These are phyloP conservation scores for Fusarium sp. DNA, from an alignment of 2,329 filamentous ascomycete species.

Conservation along the genomic window DNA sequence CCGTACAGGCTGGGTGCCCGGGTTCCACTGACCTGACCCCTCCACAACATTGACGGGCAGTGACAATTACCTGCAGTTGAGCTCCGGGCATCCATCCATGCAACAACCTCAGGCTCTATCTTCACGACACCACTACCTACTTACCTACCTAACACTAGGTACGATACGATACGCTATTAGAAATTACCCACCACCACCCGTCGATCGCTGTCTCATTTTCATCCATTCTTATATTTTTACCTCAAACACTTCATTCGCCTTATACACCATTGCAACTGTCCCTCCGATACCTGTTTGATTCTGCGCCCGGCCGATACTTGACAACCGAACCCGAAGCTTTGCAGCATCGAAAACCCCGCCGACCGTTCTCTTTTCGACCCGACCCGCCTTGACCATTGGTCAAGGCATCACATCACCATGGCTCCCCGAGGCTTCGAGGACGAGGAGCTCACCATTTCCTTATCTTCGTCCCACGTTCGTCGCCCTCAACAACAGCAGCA, in stretches of 20 bases:
- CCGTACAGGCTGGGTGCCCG: not conserved
- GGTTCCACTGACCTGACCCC: constrained; percentile 16
- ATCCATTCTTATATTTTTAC: constrained; percentile 5
- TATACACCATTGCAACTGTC: not conserved
- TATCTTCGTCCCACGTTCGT: constrained; percentile 74
- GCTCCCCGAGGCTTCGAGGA: constrained; percentile 75
- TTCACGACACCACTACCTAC: constrained; percentile 1
- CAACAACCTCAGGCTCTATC: constrained; percentile 4
- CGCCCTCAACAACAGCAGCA: constrained; percentile 57
- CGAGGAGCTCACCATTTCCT: constrained; percentile 84
- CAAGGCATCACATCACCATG: constrained; percentile 55
- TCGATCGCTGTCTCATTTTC: constrained; percentile 31
- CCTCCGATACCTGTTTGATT: not conserved
- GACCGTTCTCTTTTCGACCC: constrained; percentile 23
- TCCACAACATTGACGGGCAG: constrained; percentile 11
- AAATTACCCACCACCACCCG: constrained; percentile 14
- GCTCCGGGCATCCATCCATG: not conserved
- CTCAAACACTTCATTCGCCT: not conserved
- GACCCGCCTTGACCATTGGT: constrained; percentile 35
- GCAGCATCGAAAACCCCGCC: constrained; percentile 29
- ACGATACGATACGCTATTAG: constrained; percentile 4
- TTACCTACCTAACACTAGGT: not conserved
- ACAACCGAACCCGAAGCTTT: constrained; percentile 15
- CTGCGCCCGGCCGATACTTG: constrained; percentile 5
- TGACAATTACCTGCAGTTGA: constrained; percentile 7